phyloP scores from a whole-genome alignment of 2,329 filamentous ascomycete species.

The Macrophomina pseudophaseolina region DNA sequence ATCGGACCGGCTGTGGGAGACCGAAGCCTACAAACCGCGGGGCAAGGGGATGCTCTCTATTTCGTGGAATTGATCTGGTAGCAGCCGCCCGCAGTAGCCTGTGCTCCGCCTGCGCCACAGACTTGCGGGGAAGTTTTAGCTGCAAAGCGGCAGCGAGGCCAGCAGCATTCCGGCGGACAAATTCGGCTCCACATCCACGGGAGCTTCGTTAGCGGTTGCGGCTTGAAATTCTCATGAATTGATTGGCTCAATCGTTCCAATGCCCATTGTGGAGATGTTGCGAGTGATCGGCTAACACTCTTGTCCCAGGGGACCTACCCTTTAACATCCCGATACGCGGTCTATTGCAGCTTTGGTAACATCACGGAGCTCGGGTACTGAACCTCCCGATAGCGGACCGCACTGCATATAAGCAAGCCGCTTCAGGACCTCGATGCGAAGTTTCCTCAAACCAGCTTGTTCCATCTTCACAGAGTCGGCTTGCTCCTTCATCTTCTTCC shows the following conservation, averaged over 20 bases:
- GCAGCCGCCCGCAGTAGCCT: background rate
- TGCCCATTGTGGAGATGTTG: background rate
- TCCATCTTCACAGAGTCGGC: too few relatives aligned
- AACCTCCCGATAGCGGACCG: too few relatives aligned
- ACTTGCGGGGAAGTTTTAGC: background rate
- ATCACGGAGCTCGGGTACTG: too few relatives aligned
- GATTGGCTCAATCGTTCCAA: background rate
- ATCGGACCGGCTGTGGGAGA: background rate
- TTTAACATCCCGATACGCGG: too few relatives aligned
- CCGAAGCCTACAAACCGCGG: background rate
- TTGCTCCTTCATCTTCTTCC: too few relatives aligned
- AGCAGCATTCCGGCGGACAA: background rate
- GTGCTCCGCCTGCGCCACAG: conserved; percentile 1
- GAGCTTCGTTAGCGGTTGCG: background rate
- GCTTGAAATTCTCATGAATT: background rate
- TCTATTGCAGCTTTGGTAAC: too few relatives aligned
- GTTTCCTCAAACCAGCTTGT: too few relatives aligned
- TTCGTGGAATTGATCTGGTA: background rate
- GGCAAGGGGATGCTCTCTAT: background rate
- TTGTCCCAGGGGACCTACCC: background rate
- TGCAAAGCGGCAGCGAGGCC: background rate
- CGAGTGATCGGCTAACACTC: background rate
- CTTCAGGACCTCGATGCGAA: too few relatives aligned
- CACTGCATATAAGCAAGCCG: too few relatives aligned
- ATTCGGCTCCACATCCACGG: conserved; percentile 19